Evolutionary conservation across 805 yeast genomes (phyloP), one percentile per base, ranked within the genome.

Genomic region (Pachysolen tannophilus): DNA sequence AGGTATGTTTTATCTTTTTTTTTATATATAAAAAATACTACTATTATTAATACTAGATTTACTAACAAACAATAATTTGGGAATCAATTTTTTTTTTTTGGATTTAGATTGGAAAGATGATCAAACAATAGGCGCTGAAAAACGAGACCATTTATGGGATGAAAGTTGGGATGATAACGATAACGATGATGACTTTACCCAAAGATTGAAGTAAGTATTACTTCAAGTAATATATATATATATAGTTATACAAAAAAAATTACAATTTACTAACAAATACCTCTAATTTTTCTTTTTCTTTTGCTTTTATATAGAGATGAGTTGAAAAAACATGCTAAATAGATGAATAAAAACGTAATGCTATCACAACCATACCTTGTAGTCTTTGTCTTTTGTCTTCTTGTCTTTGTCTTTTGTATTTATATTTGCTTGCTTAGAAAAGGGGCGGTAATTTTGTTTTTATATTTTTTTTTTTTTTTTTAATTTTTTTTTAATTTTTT

Each of bases 111-210:
- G 95, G 95, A 59, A 72, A n/a, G 69, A 66, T 25, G 56, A 67
- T 38, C 67, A 78, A 48, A 57, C 79, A 38, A 55, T 75, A 43
- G 67, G 69, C 41, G 53, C 69, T 48, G 62, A 66, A 46, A 65
- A 72, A 44, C 70, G 72, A 56, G 59, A 73, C 47, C 69, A 75
- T 42, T 72, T 88, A 34, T 88, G 97, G 97, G 95, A 88, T 47
- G 96, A 88, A 58, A 90, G 86, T 55, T 90, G 98, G 98, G 97
- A 83, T 46, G 94, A 90, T 55, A 95, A 87, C 43, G 96, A 88
- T 50, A 83, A 80, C 40, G 92, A 84, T 41, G 97, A 88, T 50
- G 86, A 85, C 45, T 92, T 90, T 60, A 76, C 92, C 28, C 70
- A 69, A 43, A 78, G 72, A 48, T 67, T 90, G 53, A 77, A 78